A percentile compares a stretch with the other conserved stretches of the same genome.
These are phyloP conservation scores for Apophysomyces ossiformis DNA, from an alignment of 371 early-diverging fungal species.

Conservation along the genomic window DNA sequence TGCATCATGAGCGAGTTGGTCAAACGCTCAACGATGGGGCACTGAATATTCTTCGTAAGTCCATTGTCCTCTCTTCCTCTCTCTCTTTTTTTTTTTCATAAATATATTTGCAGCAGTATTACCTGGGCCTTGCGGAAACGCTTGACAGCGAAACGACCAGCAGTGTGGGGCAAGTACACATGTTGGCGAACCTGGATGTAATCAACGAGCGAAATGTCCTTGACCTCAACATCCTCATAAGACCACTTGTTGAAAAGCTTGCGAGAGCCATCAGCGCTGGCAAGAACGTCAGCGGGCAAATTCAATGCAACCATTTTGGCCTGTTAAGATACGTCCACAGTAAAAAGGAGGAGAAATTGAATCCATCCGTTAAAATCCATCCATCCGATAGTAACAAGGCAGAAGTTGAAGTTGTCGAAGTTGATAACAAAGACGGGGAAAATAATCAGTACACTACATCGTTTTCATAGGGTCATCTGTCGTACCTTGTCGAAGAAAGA, in stretches of 20 bases:
- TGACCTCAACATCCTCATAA: conserved; percentile 95
- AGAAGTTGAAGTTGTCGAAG: not conserved
- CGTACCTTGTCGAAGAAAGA: conserved; percentile 10
- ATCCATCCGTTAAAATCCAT: conserved; percentile 9
- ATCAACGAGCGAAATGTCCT: conserved; percentile 95
- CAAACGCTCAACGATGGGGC: conserved; percentile 99
- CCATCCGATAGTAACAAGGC: not conserved
- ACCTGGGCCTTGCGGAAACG: conserved; percentile 98
- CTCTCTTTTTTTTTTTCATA: too few species aligned
- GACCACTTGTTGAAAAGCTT: conserved; percentile 95
- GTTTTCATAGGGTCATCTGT: conserved; percentile 2
- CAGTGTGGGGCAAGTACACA: conserved; percentile 98
- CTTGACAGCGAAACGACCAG: conserved; percentile 97
- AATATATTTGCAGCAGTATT: conserved; percentile 14
- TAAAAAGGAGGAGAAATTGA: not conserved
- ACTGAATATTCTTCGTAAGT: conserved; percentile 51
- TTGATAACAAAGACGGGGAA: not conserved
- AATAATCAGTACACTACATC: conserved; percentile 5
- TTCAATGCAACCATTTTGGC: conserved; percentile 64
- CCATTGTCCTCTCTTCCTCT: not conserved
- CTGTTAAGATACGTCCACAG: not conserved
- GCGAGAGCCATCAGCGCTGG: conserved; percentile 67
- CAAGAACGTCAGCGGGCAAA: conserved; percentile 69
- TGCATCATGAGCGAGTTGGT: conserved; percentile 99
- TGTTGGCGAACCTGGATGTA: conserved; percentile 95